Percentiles rank a stretch among this genome's conserved stretches.
phyloP scores from a whole-genome alignment of 805 yeast species.

The Wickerhamomyces alni region DNA sequence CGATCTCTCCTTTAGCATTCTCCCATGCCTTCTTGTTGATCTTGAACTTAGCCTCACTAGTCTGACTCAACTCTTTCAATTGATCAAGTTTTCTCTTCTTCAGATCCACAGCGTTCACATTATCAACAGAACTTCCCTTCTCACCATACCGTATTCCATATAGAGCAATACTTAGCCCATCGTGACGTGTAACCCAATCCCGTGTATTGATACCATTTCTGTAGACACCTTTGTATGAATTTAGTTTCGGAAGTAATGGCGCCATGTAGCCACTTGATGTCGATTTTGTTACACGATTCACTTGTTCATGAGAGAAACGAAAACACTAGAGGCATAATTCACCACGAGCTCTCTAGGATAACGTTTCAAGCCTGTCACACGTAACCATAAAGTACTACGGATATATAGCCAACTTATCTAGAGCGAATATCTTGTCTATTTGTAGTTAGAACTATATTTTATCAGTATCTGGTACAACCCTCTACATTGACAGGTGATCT shows the following conservation, averaged over 20 bases:
- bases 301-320: no score
- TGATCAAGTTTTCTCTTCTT: conserved; percentile 20
- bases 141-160: conserved; percentile 32
- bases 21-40: not conserved
- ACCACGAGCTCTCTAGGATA: no score
- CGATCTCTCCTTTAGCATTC: conserved; percentile 1
- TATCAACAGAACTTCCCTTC: conserved; percentile 21
- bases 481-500: no score
- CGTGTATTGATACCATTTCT: conserved; percentile 71
- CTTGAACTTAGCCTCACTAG: conserved; percentile 3
- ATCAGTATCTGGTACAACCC: no score
- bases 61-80: conserved; percentile 6
- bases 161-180: conserved; percentile 71
- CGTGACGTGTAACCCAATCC: conserved; percentile 66
- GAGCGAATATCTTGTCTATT: no score
- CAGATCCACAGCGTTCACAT: conserved; percentile 9
- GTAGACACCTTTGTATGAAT: conserved; percentile 56
- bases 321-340: no score
- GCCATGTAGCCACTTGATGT: no score
- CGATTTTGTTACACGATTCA: no score
- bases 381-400: no score
- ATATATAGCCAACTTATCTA: no score
- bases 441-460: no score
- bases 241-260: conserved; percentile 72
- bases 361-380: no score